phyloP scores from a whole-genome alignment of 345 rosid species.

The Salix brachista region DNA sequence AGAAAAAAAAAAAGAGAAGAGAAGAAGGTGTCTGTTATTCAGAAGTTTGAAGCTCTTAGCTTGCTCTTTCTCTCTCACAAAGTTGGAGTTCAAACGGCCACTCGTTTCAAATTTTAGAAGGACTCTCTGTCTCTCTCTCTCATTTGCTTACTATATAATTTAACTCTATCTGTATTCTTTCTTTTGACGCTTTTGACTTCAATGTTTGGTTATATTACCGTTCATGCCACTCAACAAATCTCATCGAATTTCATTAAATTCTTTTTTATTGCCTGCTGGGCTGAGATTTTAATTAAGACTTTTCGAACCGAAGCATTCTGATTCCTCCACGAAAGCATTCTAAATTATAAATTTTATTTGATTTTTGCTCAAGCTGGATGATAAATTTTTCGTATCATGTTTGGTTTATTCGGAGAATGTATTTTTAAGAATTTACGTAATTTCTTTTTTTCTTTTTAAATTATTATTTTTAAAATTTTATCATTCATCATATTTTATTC shows the following conservation, averaged over 20 bases:
- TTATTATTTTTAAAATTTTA: too few species aligned
- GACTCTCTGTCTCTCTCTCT: neutral
- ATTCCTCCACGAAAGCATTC: too few species aligned
- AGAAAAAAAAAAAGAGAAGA: neutral
- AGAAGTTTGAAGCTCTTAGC: slow-evolving; percentile 20
- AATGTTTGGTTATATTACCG: slow-evolving; percentile 3
- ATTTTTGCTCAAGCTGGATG: too few species aligned
- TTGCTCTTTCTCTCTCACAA: neutral
- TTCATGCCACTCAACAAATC: slow-evolving; percentile 15
- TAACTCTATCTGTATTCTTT: slow-evolving; percentile 26
- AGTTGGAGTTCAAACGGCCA: slow-evolving; percentile 63
- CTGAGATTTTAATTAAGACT: too few species aligned
- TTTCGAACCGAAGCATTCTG: too few species aligned
- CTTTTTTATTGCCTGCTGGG: neutral
- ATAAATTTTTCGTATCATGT: too few species aligned
- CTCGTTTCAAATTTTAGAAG: slow-evolving; percentile 49
- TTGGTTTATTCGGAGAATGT: too few species aligned
- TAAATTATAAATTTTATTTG: too few species aligned
- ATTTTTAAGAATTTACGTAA: too few species aligned
- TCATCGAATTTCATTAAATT: neutral
- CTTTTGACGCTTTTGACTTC: slow-evolving; percentile 1
- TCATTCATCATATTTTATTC: too few species aligned
- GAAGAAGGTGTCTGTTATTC: slow-evolving; percentile 26
- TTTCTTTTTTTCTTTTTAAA: too few species aligned
- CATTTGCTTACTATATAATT: neutral